Percentiles rank a stretch among this genome's conserved stretches.
These are phyloP conservation scores for Solanum phureja DNA, from an alignment of 257 asterid species.

Conservation along the genomic window DNA sequence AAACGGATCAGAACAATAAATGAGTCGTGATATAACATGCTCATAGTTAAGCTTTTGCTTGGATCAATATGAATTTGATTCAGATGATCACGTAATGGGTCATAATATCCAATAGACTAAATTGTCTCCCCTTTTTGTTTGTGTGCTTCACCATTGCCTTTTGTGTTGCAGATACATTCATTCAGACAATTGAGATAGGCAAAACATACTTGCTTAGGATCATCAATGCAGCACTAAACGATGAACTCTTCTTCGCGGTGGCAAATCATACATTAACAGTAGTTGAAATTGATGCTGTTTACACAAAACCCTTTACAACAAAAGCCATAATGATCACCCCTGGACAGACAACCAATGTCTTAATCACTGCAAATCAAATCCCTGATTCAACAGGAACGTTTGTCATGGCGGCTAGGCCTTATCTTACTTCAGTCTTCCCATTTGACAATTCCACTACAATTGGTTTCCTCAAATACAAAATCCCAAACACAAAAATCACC, in stretches of 20 bases:
- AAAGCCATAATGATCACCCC: constrained; percentile 64
- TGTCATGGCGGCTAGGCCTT: constrained; percentile 76
- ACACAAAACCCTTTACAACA: constrained; percentile 60
- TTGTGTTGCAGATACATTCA: constrained; percentile 41
- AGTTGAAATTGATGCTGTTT: constrained; percentile 57
- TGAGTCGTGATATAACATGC: not conserved
- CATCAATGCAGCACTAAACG: constrained; percentile 65
- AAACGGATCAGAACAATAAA: not conserved
- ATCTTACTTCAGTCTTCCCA: constrained; percentile 57
- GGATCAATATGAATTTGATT: not conserved
- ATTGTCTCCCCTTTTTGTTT: no score
- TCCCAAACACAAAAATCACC: not conserved
- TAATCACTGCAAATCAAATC: constrained; percentile 49
- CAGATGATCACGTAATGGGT: not conserved
- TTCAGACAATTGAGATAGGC: constrained; percentile 37
- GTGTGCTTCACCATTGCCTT: not conserved
- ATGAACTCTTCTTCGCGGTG: constrained; percentile 70
- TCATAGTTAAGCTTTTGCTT: not conserved
- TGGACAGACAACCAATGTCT: constrained; percentile 66
- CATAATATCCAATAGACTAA: not conserved
- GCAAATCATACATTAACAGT: constrained; percentile 60
- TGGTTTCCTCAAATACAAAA: constrained; percentile 52
- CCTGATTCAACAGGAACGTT: constrained; percentile 18
- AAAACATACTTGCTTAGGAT: constrained; percentile 70
- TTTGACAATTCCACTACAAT: constrained; percentile 59